Percentiles rank a stretch among this genome's conserved stretches.
Evolutionary conservation across 495 filamentous ascomycete genomes (phyloP).

Genomic region (Podospora pseudocomata): DNA sequence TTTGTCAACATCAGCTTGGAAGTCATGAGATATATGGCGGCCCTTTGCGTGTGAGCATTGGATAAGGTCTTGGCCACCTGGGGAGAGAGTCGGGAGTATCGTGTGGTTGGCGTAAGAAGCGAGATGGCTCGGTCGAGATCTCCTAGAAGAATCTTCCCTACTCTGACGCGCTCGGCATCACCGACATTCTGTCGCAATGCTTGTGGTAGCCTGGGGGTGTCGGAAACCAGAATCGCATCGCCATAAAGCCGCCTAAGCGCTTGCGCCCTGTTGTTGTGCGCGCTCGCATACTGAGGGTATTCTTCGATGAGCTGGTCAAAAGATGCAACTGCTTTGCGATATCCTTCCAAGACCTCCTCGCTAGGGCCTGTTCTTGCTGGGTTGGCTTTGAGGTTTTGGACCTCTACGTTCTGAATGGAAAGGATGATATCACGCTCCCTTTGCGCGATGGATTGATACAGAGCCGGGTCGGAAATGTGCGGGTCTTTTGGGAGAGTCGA

Average conservation of each 20-base stretch:
- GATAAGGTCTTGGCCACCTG: conserved; percentile 61
- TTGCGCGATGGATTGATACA: conserved; percentile 38
- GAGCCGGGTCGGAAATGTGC: conserved; percentile 39
- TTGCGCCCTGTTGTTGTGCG: conserved; percentile 75
- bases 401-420: conserved; percentile 48
- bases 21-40: conserved; percentile 62
- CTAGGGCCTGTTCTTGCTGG: conserved; percentile 23
- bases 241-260: conserved; percentile 57
- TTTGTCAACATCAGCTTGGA: conserved; percentile 45
- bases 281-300: conserved; percentile 67
- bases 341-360: conserved; percentile 31
- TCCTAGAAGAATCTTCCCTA: conserved; percentile 44
- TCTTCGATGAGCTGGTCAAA: conserved; percentile 54
- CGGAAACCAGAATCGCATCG: conserved; percentile 43
- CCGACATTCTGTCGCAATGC: conserved; percentile 32
- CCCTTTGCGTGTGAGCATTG: conserved; percentile 72
- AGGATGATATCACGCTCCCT: conserved; percentile 48
- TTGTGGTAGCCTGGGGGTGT: conserved; percentile 17
- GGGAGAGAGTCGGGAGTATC: conserved; percentile 52
- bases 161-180: conserved; percentile 31
- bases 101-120: conserved; percentile 55
- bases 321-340: conserved; percentile 37
- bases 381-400: conserved; percentile 39
- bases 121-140: conserved; percentile 67
- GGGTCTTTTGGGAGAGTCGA: conserved; percentile 59